Conservation (phyloP, 2,329 filamentous ascomycete genomes). For the Fusarium virguliforme region DNA sequence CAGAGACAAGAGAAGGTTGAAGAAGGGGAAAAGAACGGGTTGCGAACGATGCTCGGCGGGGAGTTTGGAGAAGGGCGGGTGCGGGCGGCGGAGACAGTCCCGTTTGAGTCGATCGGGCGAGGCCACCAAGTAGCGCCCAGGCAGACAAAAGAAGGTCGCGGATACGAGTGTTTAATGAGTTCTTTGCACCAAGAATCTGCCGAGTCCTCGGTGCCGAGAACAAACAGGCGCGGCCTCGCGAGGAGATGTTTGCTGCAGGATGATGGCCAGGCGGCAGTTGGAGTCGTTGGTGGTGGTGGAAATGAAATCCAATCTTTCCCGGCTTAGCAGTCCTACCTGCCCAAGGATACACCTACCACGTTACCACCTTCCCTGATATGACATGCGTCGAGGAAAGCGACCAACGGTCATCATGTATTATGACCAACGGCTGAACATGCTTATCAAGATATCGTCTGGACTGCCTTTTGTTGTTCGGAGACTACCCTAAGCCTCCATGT, state of each 20-base stretch:
- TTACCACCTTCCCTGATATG: slow-evolving; percentile 9
- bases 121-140: slow-evolving; percentile 6
- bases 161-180: neutral
- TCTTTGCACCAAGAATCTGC: neutral
- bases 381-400: neutral
- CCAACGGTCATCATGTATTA: neutral
- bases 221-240: neutral
- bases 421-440: neutral
- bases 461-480: neutral
- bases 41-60: slow-evolving; percentile 14
- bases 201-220: neutral
- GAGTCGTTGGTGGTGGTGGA: slow-evolving; percentile 5
- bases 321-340: slow-evolving; percentile 13
- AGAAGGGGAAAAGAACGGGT: slow-evolving; percentile 30
- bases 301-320: slow-evolving; percentile 13
- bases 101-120: slow-evolving; percentile 21
- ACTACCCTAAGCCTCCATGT: neutral
- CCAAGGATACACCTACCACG: slow-evolving; percentile 6
- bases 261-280: slow-evolving; percentile 7
- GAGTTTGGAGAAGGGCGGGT: slow-evolving; percentile 42
- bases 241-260: slow-evolving; percentile 2
- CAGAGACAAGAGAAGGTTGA: slow-evolving; percentile 23
- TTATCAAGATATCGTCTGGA: slow-evolving; percentile 6
- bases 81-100: slow-evolving; percentile 24
- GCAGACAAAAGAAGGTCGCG: neutral